These are phyloP conservation scores for Moesziomyces parantarcticus DNA, from an alignment of 1,284 basidiomycete species.

Conservation along the genomic window DNA sequence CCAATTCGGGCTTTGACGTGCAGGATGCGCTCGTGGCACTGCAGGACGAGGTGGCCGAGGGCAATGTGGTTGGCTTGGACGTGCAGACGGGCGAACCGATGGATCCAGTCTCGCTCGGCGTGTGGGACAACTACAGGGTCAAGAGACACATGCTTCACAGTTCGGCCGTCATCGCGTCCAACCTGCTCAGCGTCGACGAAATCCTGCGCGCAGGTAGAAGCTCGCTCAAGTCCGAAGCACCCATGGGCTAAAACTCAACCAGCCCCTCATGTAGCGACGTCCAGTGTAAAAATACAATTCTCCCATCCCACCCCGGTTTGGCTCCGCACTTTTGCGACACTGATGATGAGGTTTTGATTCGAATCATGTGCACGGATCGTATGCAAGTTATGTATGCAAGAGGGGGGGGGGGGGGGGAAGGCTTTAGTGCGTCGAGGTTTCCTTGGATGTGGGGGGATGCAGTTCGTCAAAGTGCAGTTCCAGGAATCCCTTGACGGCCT, in stretches of 20 bases:
- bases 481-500: conserved; percentile 50
- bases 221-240: conserved; percentile 62
- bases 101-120: conserved; percentile 91
- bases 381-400: conserved; percentile 3
- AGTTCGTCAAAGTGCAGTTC: conserved; percentile 42
- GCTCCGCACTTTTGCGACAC: background rate
- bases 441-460: conserved; percentile 9
- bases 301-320: background rate
- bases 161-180: conserved; percentile 96
- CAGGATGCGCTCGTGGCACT: conserved; percentile 92
- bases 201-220: conserved; percentile 84
- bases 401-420: background rate
- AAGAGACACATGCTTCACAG: conserved; percentile 98
- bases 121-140: conserved; percentile 99
- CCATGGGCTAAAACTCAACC: conserved; percentile 29
- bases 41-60: conserved; percentile 90
- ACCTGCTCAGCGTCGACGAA: conserved; percentile 93
- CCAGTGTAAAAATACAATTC: too few species aligned
- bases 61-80: conserved; percentile 82
- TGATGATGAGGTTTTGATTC: background rate
- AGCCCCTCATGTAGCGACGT: background rate
- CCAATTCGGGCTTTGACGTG: conserved; percentile 97
- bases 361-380: background rate
- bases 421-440: conserved; percentile 12
- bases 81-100: conserved; percentile 94